phyloP scores from a whole-genome alignment of 2,329 filamentous ascomycete species.

The Arthroderma sp. region DNA sequence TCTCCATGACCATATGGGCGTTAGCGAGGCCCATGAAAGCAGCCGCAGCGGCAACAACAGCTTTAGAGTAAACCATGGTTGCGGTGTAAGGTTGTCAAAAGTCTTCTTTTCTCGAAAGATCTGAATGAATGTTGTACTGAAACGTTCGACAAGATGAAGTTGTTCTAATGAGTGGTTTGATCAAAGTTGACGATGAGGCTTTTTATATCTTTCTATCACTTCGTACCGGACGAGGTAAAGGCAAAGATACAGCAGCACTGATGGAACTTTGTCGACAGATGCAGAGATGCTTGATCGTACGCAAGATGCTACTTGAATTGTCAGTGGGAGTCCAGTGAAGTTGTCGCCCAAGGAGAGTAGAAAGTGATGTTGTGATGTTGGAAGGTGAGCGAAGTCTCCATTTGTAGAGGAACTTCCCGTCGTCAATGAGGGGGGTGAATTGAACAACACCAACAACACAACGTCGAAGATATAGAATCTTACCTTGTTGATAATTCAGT shows the following conservation, averaged over 20 bases:
- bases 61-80: constrained; percentile 8
- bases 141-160: constrained; percentile 3
- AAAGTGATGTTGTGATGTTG: neutral
- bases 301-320: neutral
- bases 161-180: neutral
- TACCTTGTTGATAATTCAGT: neutral
- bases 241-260: neutral
- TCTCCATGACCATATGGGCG: constrained; percentile 65
- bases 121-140: neutral
- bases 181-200: neutral
- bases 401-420: neutral
- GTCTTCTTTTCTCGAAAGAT: neutral
- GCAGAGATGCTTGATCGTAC: too few species aligned
- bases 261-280: constrained; percentile 5
- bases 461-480: neutral
- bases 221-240: neutral
- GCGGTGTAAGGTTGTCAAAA: neutral
- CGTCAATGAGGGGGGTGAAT: neutral
- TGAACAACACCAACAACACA: neutral
- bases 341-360: neutral
- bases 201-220: constrained; percentile 1
- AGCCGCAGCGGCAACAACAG: constrained; percentile 30
- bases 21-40: constrained; percentile 46
- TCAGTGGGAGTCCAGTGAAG: neutral
- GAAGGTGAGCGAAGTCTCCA: neutral